Evolutionary conservation across 495 filamentous ascomycete genomes (phyloP).

Genomic region (Bathelium albidoporum): DNA sequence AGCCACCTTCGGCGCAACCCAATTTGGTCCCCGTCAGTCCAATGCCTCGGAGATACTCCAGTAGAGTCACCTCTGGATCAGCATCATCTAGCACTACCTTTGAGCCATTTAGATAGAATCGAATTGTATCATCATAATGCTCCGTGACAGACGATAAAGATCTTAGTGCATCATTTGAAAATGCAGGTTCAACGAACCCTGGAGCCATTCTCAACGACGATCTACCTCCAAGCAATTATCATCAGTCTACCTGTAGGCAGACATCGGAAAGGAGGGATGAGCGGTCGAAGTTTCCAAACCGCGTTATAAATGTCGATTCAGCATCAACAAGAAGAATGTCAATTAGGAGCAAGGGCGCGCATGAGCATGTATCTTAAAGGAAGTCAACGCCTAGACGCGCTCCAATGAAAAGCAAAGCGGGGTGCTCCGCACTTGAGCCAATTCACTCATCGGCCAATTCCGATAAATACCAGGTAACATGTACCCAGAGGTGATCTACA

Average conservation of each 20-base stretch:
- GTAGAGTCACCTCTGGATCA: conserved; percentile 83
- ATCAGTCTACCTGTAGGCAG: no score
- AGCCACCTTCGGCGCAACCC: conserved; percentile 89
- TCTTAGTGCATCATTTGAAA: conserved; percentile 33
- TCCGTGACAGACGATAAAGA: conserved; percentile 48
- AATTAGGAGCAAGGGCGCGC: no score
- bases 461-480: not conserved
- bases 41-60: conserved; percentile 85
- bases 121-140: conserved; percentile 48
- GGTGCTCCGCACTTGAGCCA: not conserved
- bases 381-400: no score
- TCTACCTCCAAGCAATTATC: no score
- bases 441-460: not conserved
- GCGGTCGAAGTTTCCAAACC: no score
- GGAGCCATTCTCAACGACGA: no score
- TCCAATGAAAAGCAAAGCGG: not conserved
- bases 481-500: not conserved
- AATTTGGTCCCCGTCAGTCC: conserved; percentile 61
- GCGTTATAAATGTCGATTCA: no score
- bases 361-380: no score
- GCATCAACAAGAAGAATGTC: no score
- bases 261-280: no score
- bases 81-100: conserved; percentile 66
- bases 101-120: conserved; percentile 95
- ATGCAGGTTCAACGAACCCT: conserved; percentile 44